Conservation (phyloP, 768 basidiomycete species). For the Lactarius pseudohatsudake region DNA sequence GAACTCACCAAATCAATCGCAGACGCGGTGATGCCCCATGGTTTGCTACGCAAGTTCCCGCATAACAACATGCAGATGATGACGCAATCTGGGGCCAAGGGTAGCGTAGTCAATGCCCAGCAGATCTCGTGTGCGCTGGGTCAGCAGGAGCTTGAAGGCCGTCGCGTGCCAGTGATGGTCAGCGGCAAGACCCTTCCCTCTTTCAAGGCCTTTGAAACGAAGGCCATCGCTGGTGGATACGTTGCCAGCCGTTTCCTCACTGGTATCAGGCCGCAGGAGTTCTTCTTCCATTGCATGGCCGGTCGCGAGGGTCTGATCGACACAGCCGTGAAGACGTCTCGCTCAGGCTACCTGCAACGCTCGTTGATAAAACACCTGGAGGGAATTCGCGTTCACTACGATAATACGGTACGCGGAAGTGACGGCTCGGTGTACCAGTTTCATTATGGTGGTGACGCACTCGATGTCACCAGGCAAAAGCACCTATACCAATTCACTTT, state of each 20-base stretch:
- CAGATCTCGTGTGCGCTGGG: conserved; percentile 98
- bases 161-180: conserved; percentile 98
- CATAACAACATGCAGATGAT: conserved; percentile 99
- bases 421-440: conserved; percentile 95
- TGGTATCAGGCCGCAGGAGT: conserved; percentile 96
- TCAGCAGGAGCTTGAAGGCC: conserved; percentile 97
- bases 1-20: conserved; percentile 90
- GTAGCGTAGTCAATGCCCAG: conserved; percentile 93
- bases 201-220: conserved; percentile 97
- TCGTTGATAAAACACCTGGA: conserved; percentile 99
- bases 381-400: conserved; percentile 95
- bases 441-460: conserved; percentile 92
- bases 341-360: conserved; percentile 96
- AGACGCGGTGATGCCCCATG: conserved; percentile 81
- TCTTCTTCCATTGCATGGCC: conserved; percentile 99
- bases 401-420: conserved; percentile 95
- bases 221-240: conserved; percentile 96
- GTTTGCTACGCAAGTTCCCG: conserved; percentile 90
- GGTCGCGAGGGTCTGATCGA: conserved; percentile 98
- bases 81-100: conserved; percentile 98
- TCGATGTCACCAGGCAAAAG: conserved; percentile 97
- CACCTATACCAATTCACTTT: conserved; percentile 94
- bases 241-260: conserved; percentile 98
- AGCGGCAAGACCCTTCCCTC: conserved; percentile 98
- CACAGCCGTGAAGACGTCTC: conserved; percentile 97